phyloP scores from a whole-genome alignment of 1,284 basidiomycete species.

The Agroathelia rolfsii region DNA sequence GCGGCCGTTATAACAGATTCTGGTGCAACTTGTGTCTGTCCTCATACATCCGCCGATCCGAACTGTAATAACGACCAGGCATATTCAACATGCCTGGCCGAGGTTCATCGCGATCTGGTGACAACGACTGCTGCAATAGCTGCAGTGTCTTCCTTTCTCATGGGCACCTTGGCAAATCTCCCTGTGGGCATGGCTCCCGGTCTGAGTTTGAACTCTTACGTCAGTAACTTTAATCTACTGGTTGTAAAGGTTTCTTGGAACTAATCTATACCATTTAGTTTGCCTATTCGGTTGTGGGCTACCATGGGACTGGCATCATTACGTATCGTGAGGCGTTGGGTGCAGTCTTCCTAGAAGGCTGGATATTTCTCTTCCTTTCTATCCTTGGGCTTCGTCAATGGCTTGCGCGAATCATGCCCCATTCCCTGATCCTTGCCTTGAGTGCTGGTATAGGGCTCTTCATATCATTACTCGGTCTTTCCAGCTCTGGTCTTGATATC shows the following conservation, averaged over 20 bases:
- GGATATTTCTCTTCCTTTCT: constrained; percentile 79
- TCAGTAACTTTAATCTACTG: constrained; percentile 24
- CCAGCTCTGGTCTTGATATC: constrained; percentile 52
- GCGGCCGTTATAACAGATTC: constrained; percentile 67
- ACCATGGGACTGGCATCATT: constrained; percentile 69
- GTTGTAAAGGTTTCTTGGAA: constrained; percentile 6
- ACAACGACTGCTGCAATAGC: constrained; percentile 73
- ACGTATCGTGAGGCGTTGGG: constrained; percentile 77
- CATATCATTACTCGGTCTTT: constrained; percentile 45
- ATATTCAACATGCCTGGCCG: constrained; percentile 60
- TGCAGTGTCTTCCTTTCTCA: constrained; percentile 67
- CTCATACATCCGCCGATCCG: constrained; percentile 32
- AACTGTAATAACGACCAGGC: constrained; percentile 43
- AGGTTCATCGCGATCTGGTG: constrained; percentile 65
- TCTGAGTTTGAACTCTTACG: constrained; percentile 77
- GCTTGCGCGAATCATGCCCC: constrained; percentile 83
- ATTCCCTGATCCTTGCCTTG: constrained; percentile 76
- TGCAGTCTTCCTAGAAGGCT: constrained; percentile 83
- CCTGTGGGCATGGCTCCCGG: constrained; percentile 78
- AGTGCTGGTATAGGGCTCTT: constrained; percentile 84
- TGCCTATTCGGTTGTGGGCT: constrained; percentile 81
- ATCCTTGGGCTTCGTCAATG: constrained; percentile 83
- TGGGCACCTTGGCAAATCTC: constrained; percentile 80
- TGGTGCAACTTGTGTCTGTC: constrained; percentile 78
- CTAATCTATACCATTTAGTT: no score